Percentiles rank a stretch among this genome's conserved stretches.
These are phyloP conservation scores for Biscutella laevigata DNA, from an alignment of 441 rosid genomes.

Conservation along the genomic window DNA sequence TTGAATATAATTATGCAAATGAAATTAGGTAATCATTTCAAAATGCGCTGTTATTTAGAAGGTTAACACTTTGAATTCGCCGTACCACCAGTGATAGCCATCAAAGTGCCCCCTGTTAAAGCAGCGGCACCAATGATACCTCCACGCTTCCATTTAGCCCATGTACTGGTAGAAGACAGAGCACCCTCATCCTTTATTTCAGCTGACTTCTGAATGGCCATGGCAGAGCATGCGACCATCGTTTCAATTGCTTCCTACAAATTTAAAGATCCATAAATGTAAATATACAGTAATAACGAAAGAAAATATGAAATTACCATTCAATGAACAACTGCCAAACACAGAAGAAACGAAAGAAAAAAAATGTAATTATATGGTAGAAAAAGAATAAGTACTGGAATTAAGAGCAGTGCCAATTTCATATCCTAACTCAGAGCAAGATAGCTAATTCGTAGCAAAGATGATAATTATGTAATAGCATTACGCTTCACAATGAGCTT, in stretches of 20 bases:
- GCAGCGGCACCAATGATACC: constrained; percentile 97
- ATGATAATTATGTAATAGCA: not conserved
- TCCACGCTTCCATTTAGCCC: constrained; percentile 89
- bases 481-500: not conserved
- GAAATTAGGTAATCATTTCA: not conserved
- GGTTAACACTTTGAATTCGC: not conserved
- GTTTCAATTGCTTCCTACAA: constrained; percentile 83
- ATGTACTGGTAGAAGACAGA: constrained; percentile 30
- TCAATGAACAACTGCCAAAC: not conserved
- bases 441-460: not conserved
- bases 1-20: constrained; percentile 15
- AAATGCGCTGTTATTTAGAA: not conserved
- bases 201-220: constrained; percentile 54
- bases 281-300: not conserved
- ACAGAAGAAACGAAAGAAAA: not conserved
- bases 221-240: constrained; percentile 70
- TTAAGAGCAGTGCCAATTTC: not conserved
- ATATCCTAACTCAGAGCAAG: not conserved
- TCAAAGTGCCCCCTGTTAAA: constrained; percentile 78
- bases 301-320: not conserved
- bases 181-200: constrained; percentile 44
- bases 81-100: constrained; percentile 97
- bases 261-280: not conserved
- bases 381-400: not conserved
- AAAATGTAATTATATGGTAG: not conserved